Evolutionary conservation across 805 yeast genomes (phyloP).

Genomic region (Wickerhamomyces sydowiorum): DNA sequence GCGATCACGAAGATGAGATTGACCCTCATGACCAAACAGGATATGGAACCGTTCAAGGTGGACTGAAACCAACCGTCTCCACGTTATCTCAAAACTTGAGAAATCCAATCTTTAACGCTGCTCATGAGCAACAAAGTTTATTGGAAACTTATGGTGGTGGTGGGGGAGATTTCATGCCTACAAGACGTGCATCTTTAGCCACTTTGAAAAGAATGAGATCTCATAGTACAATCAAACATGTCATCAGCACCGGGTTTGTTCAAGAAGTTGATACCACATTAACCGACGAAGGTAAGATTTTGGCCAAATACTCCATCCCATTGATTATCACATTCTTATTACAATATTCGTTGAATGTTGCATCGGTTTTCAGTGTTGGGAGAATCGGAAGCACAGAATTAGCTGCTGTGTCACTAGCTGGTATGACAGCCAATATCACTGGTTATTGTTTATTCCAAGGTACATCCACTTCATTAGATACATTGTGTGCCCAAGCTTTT

Average conservation of each 20-base stretch:
- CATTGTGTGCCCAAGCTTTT: slow-evolving; percentile 72
- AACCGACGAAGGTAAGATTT: slow-evolving; percentile 38
- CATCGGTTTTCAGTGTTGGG: slow-evolving; percentile 74
- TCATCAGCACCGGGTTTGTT: slow-evolving; percentile 18
- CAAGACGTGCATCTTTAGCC: slow-evolving; percentile 17
- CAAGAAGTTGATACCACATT: slow-evolving; percentile 18
- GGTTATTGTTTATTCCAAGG: slow-evolving; percentile 76
- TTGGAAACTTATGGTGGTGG: slow-evolving; percentile 9
- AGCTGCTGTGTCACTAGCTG: slow-evolving; percentile 70
- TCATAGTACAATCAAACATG: slow-evolving; percentile 20
- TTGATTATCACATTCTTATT: slow-evolving; percentile 60
- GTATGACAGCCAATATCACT: slow-evolving; percentile 74
- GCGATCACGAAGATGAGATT: slow-evolving; percentile 6
- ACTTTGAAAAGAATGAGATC: slow-evolving; percentile 20
- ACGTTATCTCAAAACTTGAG: not conserved
- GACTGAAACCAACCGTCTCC: not conserved
- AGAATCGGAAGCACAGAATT: slow-evolving; percentile 64
- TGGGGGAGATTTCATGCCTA: not conserved
- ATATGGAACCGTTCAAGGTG: not conserved
- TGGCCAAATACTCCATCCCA: slow-evolving; percentile 48
- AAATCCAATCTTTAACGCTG: slow-evolving; percentile 1
- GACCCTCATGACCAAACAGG: not conserved
- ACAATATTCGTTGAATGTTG: slow-evolving; percentile 69
- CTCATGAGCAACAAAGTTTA: slow-evolving; percentile 7
- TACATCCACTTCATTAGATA: slow-evolving; percentile 71